These are phyloP conservation scores for Schizochytrium sp. DNA, from an alignment of 108 stramenopile genomes.

Conservation along the genomic window DNA sequence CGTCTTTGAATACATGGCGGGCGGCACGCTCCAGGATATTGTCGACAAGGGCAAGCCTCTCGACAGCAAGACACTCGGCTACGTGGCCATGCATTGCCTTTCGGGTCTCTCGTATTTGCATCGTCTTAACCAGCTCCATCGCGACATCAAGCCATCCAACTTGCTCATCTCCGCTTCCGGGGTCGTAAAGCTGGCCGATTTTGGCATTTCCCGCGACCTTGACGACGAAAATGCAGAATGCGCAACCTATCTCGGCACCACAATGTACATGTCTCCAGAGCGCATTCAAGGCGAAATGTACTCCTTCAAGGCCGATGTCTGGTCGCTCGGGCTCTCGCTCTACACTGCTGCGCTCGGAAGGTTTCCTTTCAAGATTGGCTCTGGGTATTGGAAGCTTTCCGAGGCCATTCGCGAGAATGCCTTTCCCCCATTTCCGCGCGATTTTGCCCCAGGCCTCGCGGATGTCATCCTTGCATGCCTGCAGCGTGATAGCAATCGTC, in stretches of 20 bases:
- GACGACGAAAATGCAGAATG: slow-evolving; percentile 19
- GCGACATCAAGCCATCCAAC: slow-evolving; percentile 33
- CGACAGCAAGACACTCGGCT: slow-evolving; percentile 24
- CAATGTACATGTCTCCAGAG: slow-evolving; percentile 59
- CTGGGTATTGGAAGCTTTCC: not conserved
- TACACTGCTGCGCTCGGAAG: not conserved
- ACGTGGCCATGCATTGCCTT: slow-evolving; percentile 30
- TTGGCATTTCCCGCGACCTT: slow-evolving; percentile 40
- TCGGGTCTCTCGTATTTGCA: slow-evolving; percentile 44
- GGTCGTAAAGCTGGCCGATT: slow-evolving; percentile 46
- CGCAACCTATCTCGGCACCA: slow-evolving; percentile 53
- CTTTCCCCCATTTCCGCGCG: not conserved
- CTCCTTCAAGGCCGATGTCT: slow-evolving; percentile 25
- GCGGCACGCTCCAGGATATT: slow-evolving; percentile 27
- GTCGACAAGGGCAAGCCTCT: slow-evolving; percentile 20
- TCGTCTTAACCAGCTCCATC: slow-evolving; percentile 33
- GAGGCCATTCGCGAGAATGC: not conserved
- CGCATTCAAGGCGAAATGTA: slow-evolving; percentile 50
- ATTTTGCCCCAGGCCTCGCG: not conserved
- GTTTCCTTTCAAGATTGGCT: slow-evolving; percentile 2
- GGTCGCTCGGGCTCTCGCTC: slow-evolving; percentile 23
- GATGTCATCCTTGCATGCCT: not conserved
- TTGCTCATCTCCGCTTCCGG: slow-evolving; percentile 35
- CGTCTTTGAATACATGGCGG: slow-evolving; percentile 34
- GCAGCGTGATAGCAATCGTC: not conserved